phyloP scores from a whole-genome alignment of 176 grass and related monocot genomes.

The Oryza australiensis region DNA sequence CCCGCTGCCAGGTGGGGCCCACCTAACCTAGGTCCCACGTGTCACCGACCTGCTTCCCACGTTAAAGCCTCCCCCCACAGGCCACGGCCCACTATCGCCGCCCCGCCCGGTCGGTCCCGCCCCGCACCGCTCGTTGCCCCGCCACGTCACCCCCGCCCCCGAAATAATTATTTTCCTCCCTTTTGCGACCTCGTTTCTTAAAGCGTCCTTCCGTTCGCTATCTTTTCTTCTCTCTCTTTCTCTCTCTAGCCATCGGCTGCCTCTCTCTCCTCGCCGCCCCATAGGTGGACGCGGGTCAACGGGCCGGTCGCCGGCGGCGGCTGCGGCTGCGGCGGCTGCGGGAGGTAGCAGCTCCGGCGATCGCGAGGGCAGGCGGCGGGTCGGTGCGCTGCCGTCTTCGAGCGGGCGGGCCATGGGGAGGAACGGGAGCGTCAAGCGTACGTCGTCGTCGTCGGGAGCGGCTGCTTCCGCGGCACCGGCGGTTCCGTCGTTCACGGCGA shows the following conservation, averaged over 20 bases:
- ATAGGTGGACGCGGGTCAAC: slow-evolving; percentile 45
- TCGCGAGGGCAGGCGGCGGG: not conserved
- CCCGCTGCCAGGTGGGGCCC: not conserved
- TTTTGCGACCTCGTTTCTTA: slow-evolving; percentile 51
- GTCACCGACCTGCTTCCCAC: not conserved
- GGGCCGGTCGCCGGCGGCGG: slow-evolving; percentile 2
- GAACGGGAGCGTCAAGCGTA: slow-evolving; percentile 33
- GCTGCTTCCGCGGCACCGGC: slow-evolving; percentile 1
- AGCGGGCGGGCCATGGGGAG: slow-evolving; percentile 37
- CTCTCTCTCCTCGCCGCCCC: slow-evolving; percentile 1
- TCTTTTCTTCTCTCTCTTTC: slow-evolving; percentile 36
- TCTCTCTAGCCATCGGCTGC: slow-evolving; percentile 2
- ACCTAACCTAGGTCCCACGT: fast-evolving
- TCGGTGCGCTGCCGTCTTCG: not conserved
- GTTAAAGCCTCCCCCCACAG: slow-evolving; percentile 10
- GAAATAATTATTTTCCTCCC: slow-evolving; percentile 45
- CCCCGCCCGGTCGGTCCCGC: slow-evolving; percentile 21
- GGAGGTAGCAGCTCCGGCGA: slow-evolving; percentile 9
- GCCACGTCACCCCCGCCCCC: slow-evolving; percentile 34
- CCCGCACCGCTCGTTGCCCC: slow-evolving; percentile 6
- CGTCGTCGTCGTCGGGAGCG: not conserved
- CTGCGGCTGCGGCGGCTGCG: not conserved
- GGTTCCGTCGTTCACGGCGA: slow-evolving; percentile 60
- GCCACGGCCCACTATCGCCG: slow-evolving; percentile 2
- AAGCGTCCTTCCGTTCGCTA: slow-evolving; percentile 46